phyloP scores from a whole-genome alignment of 73 alveolate species.

The Symbiodinium pilosum region DNA sequence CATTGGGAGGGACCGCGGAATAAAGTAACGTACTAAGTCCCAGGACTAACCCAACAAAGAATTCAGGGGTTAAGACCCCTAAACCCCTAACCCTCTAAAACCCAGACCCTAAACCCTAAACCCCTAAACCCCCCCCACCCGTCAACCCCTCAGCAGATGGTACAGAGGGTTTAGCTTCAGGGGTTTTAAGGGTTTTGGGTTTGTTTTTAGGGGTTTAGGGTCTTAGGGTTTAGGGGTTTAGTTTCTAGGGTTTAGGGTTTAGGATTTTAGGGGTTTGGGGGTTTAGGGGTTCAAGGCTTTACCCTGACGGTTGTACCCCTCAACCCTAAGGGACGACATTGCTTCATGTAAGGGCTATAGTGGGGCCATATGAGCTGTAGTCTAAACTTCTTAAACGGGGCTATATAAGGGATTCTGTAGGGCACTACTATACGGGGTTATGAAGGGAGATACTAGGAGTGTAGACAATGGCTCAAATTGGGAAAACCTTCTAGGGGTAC shows the following conservation, averaged over 20 bases:
- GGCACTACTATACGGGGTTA: too few relatives aligned
- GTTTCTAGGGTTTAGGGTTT: neutral
- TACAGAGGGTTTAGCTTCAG: neutral
- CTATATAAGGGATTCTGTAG: too few relatives aligned
- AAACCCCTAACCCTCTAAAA: too few relatives aligned
- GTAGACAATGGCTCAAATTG: neutral
- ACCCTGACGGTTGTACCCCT: neutral
- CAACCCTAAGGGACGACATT: neutral
- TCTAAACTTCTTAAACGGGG: too few relatives aligned
- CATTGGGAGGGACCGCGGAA: too few relatives aligned
- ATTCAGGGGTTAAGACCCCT: too few relatives aligned
- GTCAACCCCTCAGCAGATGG: neutral
- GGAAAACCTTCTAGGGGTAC: neutral
- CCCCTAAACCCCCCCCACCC: constrained; percentile 17
- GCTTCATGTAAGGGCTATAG: neutral
- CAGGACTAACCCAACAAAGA: too few relatives aligned
- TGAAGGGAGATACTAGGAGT: neutral
- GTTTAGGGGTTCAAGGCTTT: too few relatives aligned
- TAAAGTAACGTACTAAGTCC: too few relatives aligned
- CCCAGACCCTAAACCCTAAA: neutral
- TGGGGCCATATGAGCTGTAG: neutral
- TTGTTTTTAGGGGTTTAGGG: neutral
- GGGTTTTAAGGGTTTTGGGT: neutral
- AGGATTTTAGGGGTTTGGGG: neutral
- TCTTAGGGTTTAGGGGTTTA: too few relatives aligned